Percentiles rank a stretch among this genome's conserved stretches.
phyloP scores from a whole-genome alignment of 345 rosid species.

The Corchorus capsularis region DNA sequence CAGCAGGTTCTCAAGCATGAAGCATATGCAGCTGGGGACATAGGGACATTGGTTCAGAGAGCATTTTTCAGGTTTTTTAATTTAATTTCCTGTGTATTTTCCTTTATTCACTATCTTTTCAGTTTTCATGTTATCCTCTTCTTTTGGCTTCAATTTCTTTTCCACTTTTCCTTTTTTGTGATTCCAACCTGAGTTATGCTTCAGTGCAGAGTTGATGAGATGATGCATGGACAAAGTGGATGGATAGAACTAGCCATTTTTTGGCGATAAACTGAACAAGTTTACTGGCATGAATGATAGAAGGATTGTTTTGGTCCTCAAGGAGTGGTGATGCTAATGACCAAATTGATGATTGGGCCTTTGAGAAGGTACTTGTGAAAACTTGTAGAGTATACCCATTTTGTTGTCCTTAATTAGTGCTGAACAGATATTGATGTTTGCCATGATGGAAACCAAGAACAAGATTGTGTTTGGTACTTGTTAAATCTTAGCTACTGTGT shows the following conservation, averaged over 20 bases:
- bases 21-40: too few relatives aligned
- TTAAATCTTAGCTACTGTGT: neutral
- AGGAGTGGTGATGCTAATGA: conserved; percentile 51
- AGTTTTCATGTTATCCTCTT: too few relatives aligned
- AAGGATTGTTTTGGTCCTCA: conserved; percentile 95
- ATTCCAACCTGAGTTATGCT: conserved; percentile 20
- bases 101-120: neutral
- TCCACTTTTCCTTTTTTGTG: neutral
- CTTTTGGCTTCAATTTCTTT: too few relatives aligned
- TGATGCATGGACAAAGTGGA: conserved; percentile 97
- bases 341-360: conserved; percentile 56
- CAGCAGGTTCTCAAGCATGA: too few relatives aligned
- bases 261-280: conserved; percentile 87
- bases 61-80: conserved; percentile 74
- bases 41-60: conserved; percentile 66
- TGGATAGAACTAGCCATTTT: conserved; percentile 88
- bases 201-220: conserved; percentile 81
- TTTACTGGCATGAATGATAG: conserved; percentile 86
- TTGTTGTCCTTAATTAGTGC: too few relatives aligned
- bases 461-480: too few relatives aligned
- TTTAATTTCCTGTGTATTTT: neutral
- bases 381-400: neutral
- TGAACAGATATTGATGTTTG: too few relatives aligned
- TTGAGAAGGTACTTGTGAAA: conserved; percentile 62
- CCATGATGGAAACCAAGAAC: too few relatives aligned